Conservation (phyloP, 495 filamentous ascomycete species). For the Penicillium egyptiacum region DNA sequence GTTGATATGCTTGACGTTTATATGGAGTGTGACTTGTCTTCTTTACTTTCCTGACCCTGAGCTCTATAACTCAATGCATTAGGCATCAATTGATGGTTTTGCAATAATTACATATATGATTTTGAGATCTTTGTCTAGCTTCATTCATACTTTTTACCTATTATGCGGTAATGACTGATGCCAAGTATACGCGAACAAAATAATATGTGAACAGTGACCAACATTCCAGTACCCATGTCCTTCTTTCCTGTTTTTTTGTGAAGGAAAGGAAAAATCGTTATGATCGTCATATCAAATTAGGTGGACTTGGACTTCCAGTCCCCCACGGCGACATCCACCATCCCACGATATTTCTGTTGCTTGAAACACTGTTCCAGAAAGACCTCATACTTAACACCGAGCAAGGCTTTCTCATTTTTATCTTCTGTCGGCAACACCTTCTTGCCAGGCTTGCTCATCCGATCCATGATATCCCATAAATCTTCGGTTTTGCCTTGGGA, state of each 20-base stretch:
- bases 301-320: slow-evolving; percentile 32
- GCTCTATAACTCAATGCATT: slow-evolving; percentile 3
- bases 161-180: slow-evolving; percentile 13
- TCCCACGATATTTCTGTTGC: slow-evolving; percentile 59
- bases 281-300: slow-evolving; percentile 7
- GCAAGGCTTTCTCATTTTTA: slow-evolving; percentile 69
- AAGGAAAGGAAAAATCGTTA: neutral
- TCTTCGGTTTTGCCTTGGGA: slow-evolving; percentile 75
- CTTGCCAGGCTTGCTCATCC: slow-evolving; percentile 92
- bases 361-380: slow-evolving; percentile 65
- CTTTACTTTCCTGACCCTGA: neutral
- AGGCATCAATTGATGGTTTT: slow-evolving; percentile 5
- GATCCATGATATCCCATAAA: slow-evolving; percentile 95
- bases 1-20: slow-evolving; percentile 4
- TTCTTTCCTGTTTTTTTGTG: neutral
- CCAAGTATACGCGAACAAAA: neutral
- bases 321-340: slow-evolving; percentile 61
- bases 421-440: slow-evolving; percentile 71
- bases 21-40: neutral
- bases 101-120: neutral
- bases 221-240: neutral
- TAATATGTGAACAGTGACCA: slow-evolving; percentile 3
- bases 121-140: neutral
- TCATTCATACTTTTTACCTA: neutral
- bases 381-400: slow-evolving; percentile 79